Base-by-base conservation (phyloP, 257 asterid species). In the Przewalskia tangutica region DNA sequence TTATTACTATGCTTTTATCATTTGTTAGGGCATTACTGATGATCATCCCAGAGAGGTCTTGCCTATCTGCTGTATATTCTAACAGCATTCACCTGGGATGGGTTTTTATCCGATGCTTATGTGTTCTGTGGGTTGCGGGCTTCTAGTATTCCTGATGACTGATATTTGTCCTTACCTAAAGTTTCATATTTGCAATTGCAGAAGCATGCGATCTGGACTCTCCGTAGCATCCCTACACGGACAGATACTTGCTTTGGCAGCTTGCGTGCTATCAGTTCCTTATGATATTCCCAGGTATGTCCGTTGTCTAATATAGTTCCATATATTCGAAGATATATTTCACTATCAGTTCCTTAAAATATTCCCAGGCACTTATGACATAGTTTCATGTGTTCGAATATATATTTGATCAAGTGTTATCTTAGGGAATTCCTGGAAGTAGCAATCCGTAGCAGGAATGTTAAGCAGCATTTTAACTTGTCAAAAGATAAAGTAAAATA, bases 251-350 rank as follows among this genome's bases (percentile, higher is more conserved):
- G 95, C 99, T 85, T 89, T 96, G 89, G 95, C 95, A 59, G 98
- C 99, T 68, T 94, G 98, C 32, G 94, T 96, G 50, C 88, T 96
- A 59, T 96, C 98, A 38, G 95, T 92, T 86, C 98, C 99, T 55
- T 96, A 96, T 81, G 99, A 96, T 86, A 94, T 96, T 95, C 98
- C 99, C 81, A 91, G 99, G 99, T 93, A 84, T 68, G 84, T 85
- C 66, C 80, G 17, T 66, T 79, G 53, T 85, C 80, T 53, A 8
- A 53, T 81, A 79, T 79, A 75, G 77, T 75, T 75, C 42, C 77
- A 64, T 64, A 65, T n/a, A 50, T 81, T 70, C 10, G 14, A 38
- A 80, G 46, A 80, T 58, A 60, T 34, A 44, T 80, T 66, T 48
- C 42, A 73, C 88, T 94, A 44, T 96, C 95, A 44, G 93, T 91